Percentiles rank a stretch among this genome's conserved stretches.
Evolutionary conservation across 1,139 yeast species (phyloP).

Genomic region (Hansenula sp.): DNA sequence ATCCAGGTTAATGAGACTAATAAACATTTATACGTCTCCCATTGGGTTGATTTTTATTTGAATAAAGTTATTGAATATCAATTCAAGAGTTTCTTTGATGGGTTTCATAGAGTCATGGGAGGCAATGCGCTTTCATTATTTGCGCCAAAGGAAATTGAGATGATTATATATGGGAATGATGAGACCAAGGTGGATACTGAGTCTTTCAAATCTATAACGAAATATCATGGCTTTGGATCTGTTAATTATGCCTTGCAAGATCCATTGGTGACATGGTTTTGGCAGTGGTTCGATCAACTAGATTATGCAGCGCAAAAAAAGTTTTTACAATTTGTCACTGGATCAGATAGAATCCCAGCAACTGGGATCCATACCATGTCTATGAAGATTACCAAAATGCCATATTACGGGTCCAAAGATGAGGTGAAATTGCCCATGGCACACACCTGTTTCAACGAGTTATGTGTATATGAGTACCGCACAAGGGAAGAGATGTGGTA

Average conservation of each 20-base stretch:
- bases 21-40: slow-evolving; percentile 54
- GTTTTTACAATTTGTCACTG: slow-evolving; percentile 75
- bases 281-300: slow-evolving; percentile 62
- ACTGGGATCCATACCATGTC: slow-evolving; percentile 77
- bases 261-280: slow-evolving; percentile 67
- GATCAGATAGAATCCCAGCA: slow-evolving; percentile 89
- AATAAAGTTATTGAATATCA: slow-evolving; percentile 50
- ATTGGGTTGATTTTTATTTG: slow-evolving; percentile 59
- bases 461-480: slow-evolving; percentile 68
- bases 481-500: slow-evolving; percentile 45
- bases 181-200: slow-evolving; percentile 60
- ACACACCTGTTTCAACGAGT: slow-evolving; percentile 91
- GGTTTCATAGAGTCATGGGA: slow-evolving; percentile 73
- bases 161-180: slow-evolving; percentile 74
- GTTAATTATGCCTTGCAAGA: slow-evolving; percentile 34
- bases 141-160: slow-evolving; percentile 75
- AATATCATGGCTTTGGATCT: slow-evolving; percentile 59
- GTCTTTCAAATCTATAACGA: slow-evolving; percentile 66
- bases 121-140: slow-evolving; percentile 79
- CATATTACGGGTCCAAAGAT: slow-evolving; percentile 35
- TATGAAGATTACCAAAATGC: slow-evolving; percentile 56
- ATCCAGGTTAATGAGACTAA: slow-evolving; percentile 53
- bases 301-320: slow-evolving; percentile 49
- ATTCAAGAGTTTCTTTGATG: slow-evolving; percentile 56
- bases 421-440: slow-evolving; percentile 68